These are phyloP conservation scores for Chrysoporthe deuterocubensis DNA, from an alignment of 2,329 filamentous ascomycete genomes.

Conservation along the genomic window DNA sequence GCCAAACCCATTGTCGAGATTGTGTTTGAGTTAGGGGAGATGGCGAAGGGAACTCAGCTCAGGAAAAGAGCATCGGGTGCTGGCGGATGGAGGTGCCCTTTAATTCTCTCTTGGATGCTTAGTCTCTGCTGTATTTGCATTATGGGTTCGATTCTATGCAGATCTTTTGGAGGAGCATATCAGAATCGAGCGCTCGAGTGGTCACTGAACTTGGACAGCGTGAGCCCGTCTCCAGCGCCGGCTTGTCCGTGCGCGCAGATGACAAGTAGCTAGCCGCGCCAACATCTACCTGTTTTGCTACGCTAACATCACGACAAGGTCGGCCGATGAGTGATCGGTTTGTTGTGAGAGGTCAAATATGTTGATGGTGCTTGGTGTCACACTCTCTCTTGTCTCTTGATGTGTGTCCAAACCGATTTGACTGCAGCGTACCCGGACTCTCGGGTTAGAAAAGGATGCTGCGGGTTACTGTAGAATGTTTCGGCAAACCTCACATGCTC, in stretches of 20 bases:
- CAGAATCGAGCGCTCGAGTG: not conserved
- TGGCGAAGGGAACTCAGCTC: not conserved
- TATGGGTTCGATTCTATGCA: not conserved
- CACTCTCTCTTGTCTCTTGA: too few species aligned
- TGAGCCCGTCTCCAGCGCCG: not conserved
- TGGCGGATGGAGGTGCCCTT: too few species aligned
- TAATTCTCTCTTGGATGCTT: too few species aligned
- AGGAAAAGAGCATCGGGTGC: too few species aligned
- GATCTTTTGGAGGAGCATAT: not conserved
- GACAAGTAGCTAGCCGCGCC: not conserved
- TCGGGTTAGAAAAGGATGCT: too few species aligned
- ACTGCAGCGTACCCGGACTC: too few species aligned
- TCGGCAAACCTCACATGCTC: too few species aligned
- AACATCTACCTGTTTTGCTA: not conserved
- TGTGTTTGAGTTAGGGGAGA: not conserved
- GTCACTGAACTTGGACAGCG: not conserved
- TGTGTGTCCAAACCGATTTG: too few species aligned
- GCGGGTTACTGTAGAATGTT: too few species aligned
- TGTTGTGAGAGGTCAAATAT: too few species aligned
- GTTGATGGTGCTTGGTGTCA: too few species aligned
- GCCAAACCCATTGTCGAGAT: not conserved
- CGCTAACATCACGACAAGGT: not conserved
- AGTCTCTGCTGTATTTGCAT: too few species aligned
- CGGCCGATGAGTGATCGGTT: not conserved
- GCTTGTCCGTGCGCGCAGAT: not conserved